Conservation (phyloP, 129 eudicot genomes). For the Erigeron canadensis region DNA sequence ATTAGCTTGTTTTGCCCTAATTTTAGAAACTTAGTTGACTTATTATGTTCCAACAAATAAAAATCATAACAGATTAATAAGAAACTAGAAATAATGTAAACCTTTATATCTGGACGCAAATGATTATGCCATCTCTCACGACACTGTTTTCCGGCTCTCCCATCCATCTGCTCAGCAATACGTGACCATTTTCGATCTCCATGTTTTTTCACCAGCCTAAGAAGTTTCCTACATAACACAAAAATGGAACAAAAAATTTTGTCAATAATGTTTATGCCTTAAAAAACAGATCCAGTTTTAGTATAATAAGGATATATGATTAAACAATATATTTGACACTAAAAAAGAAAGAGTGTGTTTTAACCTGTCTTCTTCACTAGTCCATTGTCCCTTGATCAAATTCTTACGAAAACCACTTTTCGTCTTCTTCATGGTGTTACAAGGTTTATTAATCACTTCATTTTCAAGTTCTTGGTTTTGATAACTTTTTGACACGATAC, state of each 20-base stretch:
- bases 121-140: conserved; percentile 85
- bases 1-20: background rate
- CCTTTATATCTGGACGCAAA: conserved; percentile 81
- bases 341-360: background rate
- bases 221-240: conserved; percentile 46
- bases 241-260: conserved; percentile 6
- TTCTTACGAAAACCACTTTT: conserved; percentile 26
- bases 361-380: conserved; percentile 73
- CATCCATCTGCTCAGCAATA: conserved; percentile 53
- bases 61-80: conserved; percentile 2
- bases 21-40: conserved; percentile 20
- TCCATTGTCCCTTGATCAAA: conserved; percentile 78
- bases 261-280: conserved; percentile 12
- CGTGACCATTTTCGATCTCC: conserved; percentile 71
- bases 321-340: background rate
- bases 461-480: conserved; percentile 22
- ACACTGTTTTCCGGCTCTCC: conserved; percentile 75
- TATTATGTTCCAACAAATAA: background rate
- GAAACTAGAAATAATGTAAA: conserved; percentile 21
- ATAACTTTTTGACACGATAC: conserved; percentile 22
- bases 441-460: conserved; percentile 23
- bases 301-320: background rate
- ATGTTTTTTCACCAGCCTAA: conserved; percentile 45
- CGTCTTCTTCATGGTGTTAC: conserved; percentile 25
- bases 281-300: background rate